phyloP scores from a whole-genome alignment of 2,329 filamentous ascomycete genomes.

The Alternaria tenuissima region DNA sequence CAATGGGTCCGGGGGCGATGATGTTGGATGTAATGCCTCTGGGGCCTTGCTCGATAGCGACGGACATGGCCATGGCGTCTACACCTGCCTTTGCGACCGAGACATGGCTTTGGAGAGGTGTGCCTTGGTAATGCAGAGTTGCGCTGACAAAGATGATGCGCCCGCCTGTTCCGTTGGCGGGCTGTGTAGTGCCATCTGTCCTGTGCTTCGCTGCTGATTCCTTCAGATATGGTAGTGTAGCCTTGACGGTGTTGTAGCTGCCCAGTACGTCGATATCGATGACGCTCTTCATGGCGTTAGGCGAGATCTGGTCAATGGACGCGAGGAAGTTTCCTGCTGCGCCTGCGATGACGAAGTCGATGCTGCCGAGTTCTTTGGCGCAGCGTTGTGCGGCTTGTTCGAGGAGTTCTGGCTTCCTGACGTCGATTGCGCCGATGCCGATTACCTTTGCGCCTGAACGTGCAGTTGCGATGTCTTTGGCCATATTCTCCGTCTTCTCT shows the following conservation, averaged over 20 bases:
- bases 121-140: slow-evolving; percentile 88
- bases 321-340: slow-evolving; percentile 96
- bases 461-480: slow-evolving; percentile 81
- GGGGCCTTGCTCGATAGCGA: slow-evolving; percentile 90
- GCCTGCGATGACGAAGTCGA: slow-evolving; percentile 94
- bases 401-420: slow-evolving; percentile 72
- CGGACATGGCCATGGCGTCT: slow-evolving; percentile 80
- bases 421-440: slow-evolving; percentile 78
- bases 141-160: slow-evolving; percentile 91
- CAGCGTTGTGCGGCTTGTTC: slow-evolving; percentile 80
- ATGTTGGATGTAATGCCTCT: slow-evolving; percentile 87
- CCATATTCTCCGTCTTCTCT: slow-evolving; percentile 83
- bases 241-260: slow-evolving; percentile 94
- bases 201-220: slow-evolving; percentile 72
- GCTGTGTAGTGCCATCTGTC: slow-evolving; percentile 63
- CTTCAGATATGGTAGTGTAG: slow-evolving; percentile 82
- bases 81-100: slow-evolving; percentile 89
- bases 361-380: slow-evolving; percentile 80
- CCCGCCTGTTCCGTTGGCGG: slow-evolving; percentile 69
- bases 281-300: slow-evolving; percentile 93
- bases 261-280: slow-evolving; percentile 96
- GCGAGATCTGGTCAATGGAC: slow-evolving; percentile 78
- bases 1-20: slow-evolving; percentile 87
- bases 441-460: slow-evolving; percentile 83
- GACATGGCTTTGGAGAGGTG: slow-evolving; percentile 88